Conservation (phyloP, 345 rosid species). For the Murraya paniculata region DNA sequence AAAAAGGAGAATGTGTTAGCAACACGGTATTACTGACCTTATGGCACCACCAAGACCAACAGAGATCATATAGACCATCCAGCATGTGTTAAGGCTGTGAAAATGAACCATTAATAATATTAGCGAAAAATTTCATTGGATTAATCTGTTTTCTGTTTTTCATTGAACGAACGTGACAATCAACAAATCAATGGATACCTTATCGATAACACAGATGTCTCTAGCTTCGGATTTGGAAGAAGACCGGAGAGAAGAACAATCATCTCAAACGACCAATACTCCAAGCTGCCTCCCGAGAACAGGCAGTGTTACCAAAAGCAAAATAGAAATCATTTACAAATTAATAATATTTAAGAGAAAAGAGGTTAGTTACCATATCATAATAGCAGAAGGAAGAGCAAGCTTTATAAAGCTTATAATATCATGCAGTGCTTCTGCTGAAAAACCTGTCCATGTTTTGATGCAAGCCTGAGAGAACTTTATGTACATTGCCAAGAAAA, state of each 20-base stretch:
- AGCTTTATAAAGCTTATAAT: constrained; percentile 43
- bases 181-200: constrained; percentile 18
- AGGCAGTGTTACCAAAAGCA: neutral
- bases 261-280: constrained; percentile 46
- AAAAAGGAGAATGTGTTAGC: neutral
- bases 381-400: constrained; percentile 53
- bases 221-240: constrained; percentile 45
- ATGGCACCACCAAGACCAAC: constrained; percentile 66
- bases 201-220: constrained; percentile 44
- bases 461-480: constrained; percentile 33
- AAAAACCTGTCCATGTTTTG: constrained; percentile 49
- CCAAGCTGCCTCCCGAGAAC: constrained; percentile 28
- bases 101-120: neutral
- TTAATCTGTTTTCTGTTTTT: neutral
- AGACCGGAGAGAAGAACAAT: constrained; percentile 43
- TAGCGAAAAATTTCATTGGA: neutral
- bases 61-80: constrained; percentile 69
- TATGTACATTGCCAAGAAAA: constrained; percentile 33
- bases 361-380: constrained; percentile 43
- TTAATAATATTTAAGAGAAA: no score
- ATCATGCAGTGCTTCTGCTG: constrained; percentile 37
- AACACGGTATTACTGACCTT: constrained; percentile 32
- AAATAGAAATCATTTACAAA: neutral
- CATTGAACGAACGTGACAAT: neutral
- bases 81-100: constrained; percentile 60